phyloP scores from a whole-genome alignment of 2,329 filamentous ascomycete species.

The Orbilia javanica region DNA sequence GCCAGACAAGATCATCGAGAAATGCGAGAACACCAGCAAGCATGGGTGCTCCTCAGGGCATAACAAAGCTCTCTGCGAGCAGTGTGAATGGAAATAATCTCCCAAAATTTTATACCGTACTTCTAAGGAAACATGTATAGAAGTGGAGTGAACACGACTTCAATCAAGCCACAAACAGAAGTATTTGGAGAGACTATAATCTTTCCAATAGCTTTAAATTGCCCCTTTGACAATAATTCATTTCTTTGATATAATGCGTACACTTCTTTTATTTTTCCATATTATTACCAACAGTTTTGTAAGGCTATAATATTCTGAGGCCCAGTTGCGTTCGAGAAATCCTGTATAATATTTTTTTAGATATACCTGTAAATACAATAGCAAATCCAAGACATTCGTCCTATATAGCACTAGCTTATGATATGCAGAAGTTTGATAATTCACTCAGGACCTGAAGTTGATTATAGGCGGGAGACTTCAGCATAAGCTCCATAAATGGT shows the following conservation, averaged over 20 bases:
- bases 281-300: neutral
- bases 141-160: neutral
- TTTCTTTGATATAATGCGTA: neutral
- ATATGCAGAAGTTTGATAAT: constrained; percentile 17
- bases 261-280: constrained; percentile 4
- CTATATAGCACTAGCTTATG: neutral
- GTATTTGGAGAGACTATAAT: neutral
- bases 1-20: constrained; percentile 40
- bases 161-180: neutral
- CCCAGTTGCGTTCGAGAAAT: neutral
- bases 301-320: neutral
- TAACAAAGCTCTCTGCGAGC: constrained; percentile 40
- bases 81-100: constrained; percentile 31
- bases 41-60: constrained; percentile 36
- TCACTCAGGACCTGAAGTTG: neutral
- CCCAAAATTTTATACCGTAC: constrained; percentile 14
- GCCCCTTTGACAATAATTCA: constrained; percentile 1
- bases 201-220: neutral
- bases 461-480: neutral
- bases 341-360: constrained; percentile 14
- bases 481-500: constrained; percentile 1
- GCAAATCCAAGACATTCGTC: constrained; percentile 33
- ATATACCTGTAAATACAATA: constrained; percentile 11
- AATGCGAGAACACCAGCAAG: constrained; percentile 35
- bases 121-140: neutral